A percentile compares a stretch with the other conserved stretches of the same genome.
These are phyloP conservation scores for Coemansia sp. DNA, from an alignment of 192 early-diverging fungal species.

Conservation along the genomic window DNA sequence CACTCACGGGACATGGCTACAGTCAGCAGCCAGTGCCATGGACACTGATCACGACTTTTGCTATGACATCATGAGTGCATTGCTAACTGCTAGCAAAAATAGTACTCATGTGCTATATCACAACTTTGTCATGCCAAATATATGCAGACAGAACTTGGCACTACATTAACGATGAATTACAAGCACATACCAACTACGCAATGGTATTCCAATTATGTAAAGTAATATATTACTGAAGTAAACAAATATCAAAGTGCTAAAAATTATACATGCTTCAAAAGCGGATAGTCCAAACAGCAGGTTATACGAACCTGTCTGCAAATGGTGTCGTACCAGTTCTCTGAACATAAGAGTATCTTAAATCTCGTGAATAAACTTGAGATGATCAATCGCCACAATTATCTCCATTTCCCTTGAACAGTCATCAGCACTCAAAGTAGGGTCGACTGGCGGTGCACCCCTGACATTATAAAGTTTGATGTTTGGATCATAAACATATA, in stretches of 20 bases:
- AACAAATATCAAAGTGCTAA: not conserved
- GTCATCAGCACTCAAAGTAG: not conserved
- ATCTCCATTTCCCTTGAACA: not conserved
- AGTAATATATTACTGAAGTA: not conserved
- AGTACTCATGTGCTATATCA: not conserved
- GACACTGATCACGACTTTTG: not conserved
- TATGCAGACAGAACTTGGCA: not conserved
- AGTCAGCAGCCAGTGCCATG: not conserved
- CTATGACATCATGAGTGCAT: not conserved
- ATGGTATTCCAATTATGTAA: too few relatives aligned
- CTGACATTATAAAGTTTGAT: not conserved
- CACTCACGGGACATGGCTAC: not conserved
- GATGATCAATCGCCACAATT: not conserved
- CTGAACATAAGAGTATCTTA: not conserved
- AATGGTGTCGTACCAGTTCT: not conserved
- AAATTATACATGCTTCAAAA: not conserved
- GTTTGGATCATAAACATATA: not conserved
- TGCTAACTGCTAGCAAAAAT: not conserved
- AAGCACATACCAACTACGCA: too few relatives aligned
- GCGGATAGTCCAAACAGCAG: not conserved
- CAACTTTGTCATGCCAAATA: not conserved
- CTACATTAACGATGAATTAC: too few relatives aligned
- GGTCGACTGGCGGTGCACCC: not conserved
- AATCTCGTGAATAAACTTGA: not conserved
- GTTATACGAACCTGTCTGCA: not conserved